A percentile compares a stretch with the other conserved stretches of the same genome.
These are phyloP conservation scores for Malus hybrid DNA, from an alignment of 331 rosid species.

Conservation along the genomic window DNA sequence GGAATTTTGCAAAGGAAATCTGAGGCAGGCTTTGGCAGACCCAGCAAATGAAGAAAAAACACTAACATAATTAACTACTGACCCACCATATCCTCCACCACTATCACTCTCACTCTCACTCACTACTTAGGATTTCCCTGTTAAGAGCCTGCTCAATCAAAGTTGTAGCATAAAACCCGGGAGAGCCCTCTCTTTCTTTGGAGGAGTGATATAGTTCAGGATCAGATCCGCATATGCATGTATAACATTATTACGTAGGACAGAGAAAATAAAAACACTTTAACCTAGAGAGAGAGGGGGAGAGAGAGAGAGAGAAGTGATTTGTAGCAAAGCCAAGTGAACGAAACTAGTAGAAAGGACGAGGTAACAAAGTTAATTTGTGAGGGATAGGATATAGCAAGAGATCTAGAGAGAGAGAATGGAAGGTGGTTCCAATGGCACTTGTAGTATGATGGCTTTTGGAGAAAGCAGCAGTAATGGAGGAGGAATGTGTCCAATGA, in stretches of 20 bases:
- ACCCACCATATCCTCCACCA: constrained; percentile 1
- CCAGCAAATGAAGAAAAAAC: constrained; percentile 25
- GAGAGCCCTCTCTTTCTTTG: constrained; percentile 32
- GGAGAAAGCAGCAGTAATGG: constrained; percentile 43
- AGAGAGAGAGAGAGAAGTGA: neutral
- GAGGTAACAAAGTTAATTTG: no score
- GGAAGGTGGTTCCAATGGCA: constrained; percentile 41
- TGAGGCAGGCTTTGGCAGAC: constrained; percentile 33
- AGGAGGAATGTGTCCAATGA: constrained; percentile 41
- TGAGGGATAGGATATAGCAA: constrained; percentile 4
- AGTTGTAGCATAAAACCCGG: constrained; percentile 75
- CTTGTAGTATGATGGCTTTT: constrained; percentile 47
- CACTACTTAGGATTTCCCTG: constrained; percentile 40
- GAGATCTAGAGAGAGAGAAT: constrained; percentile 6
- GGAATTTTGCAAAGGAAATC: constrained; percentile 25
- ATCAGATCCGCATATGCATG: neutral
- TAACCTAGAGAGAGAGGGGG: neutral
- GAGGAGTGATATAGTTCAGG: neutral
- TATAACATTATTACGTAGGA: neutral
- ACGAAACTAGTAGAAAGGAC: neutral
- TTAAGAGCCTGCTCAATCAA: constrained; percentile 37
- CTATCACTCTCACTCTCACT: constrained; percentile 20
- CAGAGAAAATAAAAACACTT: constrained; percentile 6
- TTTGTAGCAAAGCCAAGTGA: neutral
- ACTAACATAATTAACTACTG: constrained; percentile 11